Percentiles rank a stretch among this genome's conserved stretches.
phyloP scores from a whole-genome alignment of 2,329 filamentous ascomycete species.

The Phialemoniopsis sp. region DNA sequence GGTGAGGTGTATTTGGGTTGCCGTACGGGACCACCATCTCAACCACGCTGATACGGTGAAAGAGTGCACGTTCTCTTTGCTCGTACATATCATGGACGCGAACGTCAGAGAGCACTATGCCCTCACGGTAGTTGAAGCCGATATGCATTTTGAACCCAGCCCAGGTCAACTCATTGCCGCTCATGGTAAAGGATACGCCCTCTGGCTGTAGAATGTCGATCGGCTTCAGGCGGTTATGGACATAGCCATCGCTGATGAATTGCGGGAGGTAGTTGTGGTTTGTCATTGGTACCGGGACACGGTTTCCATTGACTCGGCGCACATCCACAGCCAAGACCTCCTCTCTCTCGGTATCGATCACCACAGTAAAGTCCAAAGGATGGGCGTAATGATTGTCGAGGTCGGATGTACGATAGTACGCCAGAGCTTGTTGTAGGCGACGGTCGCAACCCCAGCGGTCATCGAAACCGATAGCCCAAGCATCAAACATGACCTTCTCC shows the following conservation, averaged over 20 bases:
- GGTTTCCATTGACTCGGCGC: constrained; percentile 15
- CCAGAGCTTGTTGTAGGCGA: constrained; percentile 74
- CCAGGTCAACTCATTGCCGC: constrained; percentile 39
- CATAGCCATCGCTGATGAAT: too few relatives aligned
- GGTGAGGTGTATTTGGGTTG: constrained; percentile 59
- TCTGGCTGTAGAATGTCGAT: constrained; percentile 59
- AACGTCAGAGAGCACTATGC: constrained; percentile 52
- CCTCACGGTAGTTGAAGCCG: constrained; percentile 46
- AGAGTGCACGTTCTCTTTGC: constrained; percentile 47
- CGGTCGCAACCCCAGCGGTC: constrained; percentile 69
- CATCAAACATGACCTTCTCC: constrained; percentile 80
- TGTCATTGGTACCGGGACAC: constrained; percentile 28
- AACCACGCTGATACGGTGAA: constrained; percentile 68
- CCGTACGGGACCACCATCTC: constrained; percentile 75
- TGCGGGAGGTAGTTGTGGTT: constrained; percentile 32
- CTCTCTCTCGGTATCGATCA: constrained; percentile 41
- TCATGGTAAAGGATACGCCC: constrained; percentile 54
- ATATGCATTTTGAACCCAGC: constrained; percentile 51
- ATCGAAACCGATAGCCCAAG: constrained; percentile 82
- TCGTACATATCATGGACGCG: not conserved
- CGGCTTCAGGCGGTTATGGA: constrained; percentile 41
- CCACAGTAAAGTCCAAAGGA: constrained; percentile 36
- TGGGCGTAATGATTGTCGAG: constrained; percentile 71
- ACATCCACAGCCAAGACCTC: constrained; percentile 41
- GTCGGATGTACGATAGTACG: constrained; percentile 72